Evolutionary conservation across 1,284 basidiomycete genomes (phyloP), one percentile per base, ranked within the genome.

Genomic region (Sporisorium scitamineum): DNA sequence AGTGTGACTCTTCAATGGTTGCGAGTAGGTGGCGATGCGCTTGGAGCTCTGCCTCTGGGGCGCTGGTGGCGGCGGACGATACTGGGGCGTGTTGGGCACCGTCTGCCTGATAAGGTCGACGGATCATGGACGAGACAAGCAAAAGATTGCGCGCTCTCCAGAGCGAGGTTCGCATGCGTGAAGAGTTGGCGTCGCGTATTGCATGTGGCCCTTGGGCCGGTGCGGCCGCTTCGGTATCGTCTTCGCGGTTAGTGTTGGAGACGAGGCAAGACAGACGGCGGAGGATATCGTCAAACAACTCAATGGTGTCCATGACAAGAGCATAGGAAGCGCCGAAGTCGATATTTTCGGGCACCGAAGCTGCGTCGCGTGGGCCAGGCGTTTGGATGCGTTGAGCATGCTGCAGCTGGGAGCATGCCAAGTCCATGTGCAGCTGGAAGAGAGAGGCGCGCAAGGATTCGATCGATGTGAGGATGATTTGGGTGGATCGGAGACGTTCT

Each of bases 251-350:
- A 31, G 52, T 47, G 32, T 53, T 64, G 29, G 68, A 57, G 6
- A 70, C 44, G 20, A 70, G 68, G 34, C 61, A 64, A 0, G 68
- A 70, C 5, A 70, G 55, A n/a, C 61, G 61, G 24, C 68, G 68
- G 11, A 70, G 68, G 11, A 61, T 70, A 39, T 70, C 68, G 42
- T 70, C 68, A 57, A 70, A 70, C 10, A 70, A 53, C 53, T 70
- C 68, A 54, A 70, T 70, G 10, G 68, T 70, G 61, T 70, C 57
- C 68, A 70, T 70, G 34, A 70, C 68, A 6, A 70, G 57, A 5
- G 68, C 68, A 20, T 60, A 70, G 5, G 67, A 63, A 6, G 61
- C 34, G 24, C 57, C 53, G 10, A 70, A 56, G 22, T 63, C 57
- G 6, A 53, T 39, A 5, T 29, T 29, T n/a, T 41, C 41, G 6